Conservation (phyloP, 331 rosid species). For the Rosa hybrid region DNA sequence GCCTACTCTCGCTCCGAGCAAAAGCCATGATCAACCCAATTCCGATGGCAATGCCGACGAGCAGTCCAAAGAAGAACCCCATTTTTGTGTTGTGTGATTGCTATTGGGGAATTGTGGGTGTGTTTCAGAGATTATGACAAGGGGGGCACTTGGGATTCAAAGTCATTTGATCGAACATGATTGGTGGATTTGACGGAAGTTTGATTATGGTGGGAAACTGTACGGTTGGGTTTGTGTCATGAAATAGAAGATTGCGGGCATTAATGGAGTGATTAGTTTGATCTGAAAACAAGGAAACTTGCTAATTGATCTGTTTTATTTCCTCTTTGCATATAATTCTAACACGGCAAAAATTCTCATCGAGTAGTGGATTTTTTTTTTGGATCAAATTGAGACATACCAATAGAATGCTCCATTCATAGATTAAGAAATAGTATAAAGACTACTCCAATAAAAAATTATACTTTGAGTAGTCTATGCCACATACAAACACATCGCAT, state of each 20-base stretch:
- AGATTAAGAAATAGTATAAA: no score
- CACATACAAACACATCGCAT: no score
- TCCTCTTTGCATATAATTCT: no score
- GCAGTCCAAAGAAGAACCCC: constrained; percentile 56
- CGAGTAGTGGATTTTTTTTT: no score
- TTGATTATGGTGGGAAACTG: constrained; percentile 29
- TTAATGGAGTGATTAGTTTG: constrained; percentile 5
- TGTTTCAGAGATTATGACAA: constrained; percentile 10
- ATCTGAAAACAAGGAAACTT: constrained; percentile 20
- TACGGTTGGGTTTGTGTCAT: constrained; percentile 19
- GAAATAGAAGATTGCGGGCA: not conserved
- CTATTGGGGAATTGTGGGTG: not conserved
- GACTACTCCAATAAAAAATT: no score
- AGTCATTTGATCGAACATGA: not conserved
- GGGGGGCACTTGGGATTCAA: constrained; percentile 13
- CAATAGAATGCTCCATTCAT: no score
- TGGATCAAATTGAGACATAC: no score
- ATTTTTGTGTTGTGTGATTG: constrained; percentile 3
- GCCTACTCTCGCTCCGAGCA: constrained; percentile 51
- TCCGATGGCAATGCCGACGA: constrained; percentile 69
- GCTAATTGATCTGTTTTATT: not conserved
- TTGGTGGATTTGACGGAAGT: not conserved
- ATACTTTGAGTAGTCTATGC: no score
- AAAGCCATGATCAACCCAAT: constrained; percentile 56
- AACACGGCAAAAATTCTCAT: not conserved